These are phyloP conservation scores for Stylonectria norvegica DNA, from an alignment of 2,329 filamentous ascomycete genomes.

Conservation along the genomic window DNA sequence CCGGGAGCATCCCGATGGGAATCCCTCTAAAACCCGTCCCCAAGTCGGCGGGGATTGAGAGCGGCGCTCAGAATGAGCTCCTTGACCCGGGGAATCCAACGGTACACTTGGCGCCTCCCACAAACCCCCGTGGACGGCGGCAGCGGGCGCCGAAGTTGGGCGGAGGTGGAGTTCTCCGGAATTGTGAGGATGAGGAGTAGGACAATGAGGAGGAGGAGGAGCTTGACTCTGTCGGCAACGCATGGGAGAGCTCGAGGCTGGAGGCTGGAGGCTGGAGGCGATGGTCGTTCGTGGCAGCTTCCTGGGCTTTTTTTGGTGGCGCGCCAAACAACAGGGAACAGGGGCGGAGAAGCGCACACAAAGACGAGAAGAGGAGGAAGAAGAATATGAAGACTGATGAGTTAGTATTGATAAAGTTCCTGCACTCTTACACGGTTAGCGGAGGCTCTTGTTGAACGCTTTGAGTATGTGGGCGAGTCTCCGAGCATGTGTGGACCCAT, in stretches of 20 bases:
- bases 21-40: no score
- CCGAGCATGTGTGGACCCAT: slow-evolving; percentile 73
- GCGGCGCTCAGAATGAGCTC: no score
- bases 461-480: slow-evolving; percentile 83
- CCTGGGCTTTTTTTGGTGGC: no score
- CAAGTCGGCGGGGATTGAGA: no score
- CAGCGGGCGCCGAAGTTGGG: no score
- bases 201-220: not conserved
- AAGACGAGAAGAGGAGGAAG: not conserved
- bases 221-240: not conserved
- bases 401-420: slow-evolving; percentile 48
- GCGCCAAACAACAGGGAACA: slow-evolving; percentile 1
- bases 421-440: slow-evolving; percentile 77
- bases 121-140: no score
- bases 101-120: no score
- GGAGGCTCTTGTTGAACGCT: slow-evolving; percentile 80
- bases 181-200: not conserved
- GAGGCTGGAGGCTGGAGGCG: not conserved
- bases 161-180: no score
- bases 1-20: no score
- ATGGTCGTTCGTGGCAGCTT: no score
- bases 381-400: slow-evolving; percentile 13
- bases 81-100: no score
- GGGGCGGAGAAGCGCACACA: not conserved
- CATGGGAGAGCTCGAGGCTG: not conserved